phyloP scores from a whole-genome alignment of 2,329 filamentous ascomycete species.

The Penicillium sp. region DNA sequence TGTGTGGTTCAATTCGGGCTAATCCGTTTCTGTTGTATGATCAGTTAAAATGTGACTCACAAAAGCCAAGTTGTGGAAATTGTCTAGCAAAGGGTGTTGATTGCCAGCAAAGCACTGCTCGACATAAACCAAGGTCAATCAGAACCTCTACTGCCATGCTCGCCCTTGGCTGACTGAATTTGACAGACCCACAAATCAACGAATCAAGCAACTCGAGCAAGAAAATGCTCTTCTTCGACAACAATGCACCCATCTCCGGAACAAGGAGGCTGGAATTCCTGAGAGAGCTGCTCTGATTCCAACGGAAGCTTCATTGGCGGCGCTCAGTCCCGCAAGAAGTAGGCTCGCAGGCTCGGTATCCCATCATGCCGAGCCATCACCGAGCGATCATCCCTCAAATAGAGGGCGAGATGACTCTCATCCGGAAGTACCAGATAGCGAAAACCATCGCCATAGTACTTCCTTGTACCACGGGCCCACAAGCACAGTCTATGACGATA shows the following conservation, averaged over 20 bases:
- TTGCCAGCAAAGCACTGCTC: slow-evolving; percentile 46
- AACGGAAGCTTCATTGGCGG: slow-evolving; percentile 8
- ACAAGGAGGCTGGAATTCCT: neutral
- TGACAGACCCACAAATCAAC: slow-evolving; percentile 31
- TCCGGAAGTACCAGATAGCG: slow-evolving; percentile 24
- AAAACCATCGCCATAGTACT: slow-evolving; percentile 11
- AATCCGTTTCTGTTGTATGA: neutral
- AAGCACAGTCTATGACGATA: slow-evolving; percentile 29
- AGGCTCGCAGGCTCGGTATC: slow-evolving; percentile 2
- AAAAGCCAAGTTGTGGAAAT: slow-evolving; percentile 49
- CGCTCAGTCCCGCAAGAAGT: slow-evolving; percentile 8
- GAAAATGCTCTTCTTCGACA: slow-evolving; percentile 29
- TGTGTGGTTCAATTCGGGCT: neutral
- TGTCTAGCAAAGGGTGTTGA: slow-evolving; percentile 50
- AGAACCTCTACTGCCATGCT: neutral
- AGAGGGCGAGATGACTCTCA: slow-evolving; percentile 17
- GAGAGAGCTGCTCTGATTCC: slow-evolving; percentile 5
- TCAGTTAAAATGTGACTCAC: slow-evolving; percentile 55
- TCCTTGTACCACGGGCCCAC: slow-evolving; percentile 29
- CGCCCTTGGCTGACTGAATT: neutral
- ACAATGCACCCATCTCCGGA: slow-evolving; percentile 11
- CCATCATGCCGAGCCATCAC: slow-evolving; percentile 10
- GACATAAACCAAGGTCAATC: slow-evolving; percentile 29
- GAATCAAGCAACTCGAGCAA: slow-evolving; percentile 26
- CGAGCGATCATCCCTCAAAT: slow-evolving; percentile 10